Evolutionary conservation across 805 yeast species (phyloP).

Genomic region (Ogataea chonburiensis): DNA sequence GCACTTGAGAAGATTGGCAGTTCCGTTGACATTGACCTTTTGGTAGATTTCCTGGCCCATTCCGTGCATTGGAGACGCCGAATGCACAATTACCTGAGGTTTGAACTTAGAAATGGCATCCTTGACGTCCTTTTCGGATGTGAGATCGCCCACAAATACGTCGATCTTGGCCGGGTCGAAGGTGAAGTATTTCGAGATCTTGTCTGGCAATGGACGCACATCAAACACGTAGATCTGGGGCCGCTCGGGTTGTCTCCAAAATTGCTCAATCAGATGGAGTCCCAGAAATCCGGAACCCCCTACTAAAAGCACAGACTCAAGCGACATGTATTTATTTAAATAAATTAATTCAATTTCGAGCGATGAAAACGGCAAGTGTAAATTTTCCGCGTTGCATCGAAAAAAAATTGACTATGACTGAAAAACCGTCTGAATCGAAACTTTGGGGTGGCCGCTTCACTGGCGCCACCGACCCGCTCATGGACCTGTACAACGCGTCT

Average conservation of each 20-base stretch:
- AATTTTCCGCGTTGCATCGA: slow-evolving; percentile 13
- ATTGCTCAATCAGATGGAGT: slow-evolving; percentile 84
- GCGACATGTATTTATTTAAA: too few relatives aligned
- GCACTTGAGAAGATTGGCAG: slow-evolving; percentile 66
- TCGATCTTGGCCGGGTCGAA: slow-evolving; percentile 59
- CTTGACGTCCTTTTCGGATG: slow-evolving; percentile 66
- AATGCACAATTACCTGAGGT: slow-evolving; percentile 83
- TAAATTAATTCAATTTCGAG: too few relatives aligned
- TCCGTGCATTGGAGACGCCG: slow-evolving; percentile 97
- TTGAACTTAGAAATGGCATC: slow-evolving; percentile 55
- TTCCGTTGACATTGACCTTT: slow-evolving; percentile 90
- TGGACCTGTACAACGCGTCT: slow-evolving; percentile 97
- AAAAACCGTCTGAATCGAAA: slow-evolving; percentile 62
- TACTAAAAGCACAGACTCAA: slow-evolving; percentile 70
- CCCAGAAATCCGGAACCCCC: slow-evolving; percentile 98
- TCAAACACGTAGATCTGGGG: slow-evolving; percentile 87
- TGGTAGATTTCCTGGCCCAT: slow-evolving; percentile 76
- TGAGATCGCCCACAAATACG: slow-evolving; percentile 80
- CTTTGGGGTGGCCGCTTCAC: slow-evolving; percentile 99
- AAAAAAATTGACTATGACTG: slow-evolving; percentile 11
- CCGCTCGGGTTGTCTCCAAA: slow-evolving; percentile 59
- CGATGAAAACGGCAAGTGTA: too few relatives aligned
- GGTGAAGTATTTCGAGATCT: slow-evolving; percentile 67
- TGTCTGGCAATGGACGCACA: slow-evolving; percentile 81
- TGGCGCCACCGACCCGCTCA: slow-evolving; percentile 93